Evolutionary conservation across 176 grass and related monocot genomes (phyloP).

Genomic region (Rhynchospora tenuis): DNA sequence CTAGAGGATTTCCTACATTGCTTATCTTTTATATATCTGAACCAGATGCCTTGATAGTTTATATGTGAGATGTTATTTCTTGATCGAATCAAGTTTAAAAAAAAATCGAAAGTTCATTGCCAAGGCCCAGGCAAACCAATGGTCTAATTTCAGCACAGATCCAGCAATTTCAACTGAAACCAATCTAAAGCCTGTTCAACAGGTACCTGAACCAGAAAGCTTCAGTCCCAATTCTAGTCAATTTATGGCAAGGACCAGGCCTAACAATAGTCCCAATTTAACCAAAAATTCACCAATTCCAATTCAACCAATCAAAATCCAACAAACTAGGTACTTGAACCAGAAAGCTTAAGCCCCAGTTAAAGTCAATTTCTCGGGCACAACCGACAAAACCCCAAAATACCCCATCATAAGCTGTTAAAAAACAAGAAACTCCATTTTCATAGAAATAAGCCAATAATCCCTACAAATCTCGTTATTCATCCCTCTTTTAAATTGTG

Average conservation of each 20-base stretch:
- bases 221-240: not conserved
- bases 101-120: not conserved
- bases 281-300: not conserved
- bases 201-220: not conserved
- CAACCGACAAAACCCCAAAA: not conserved
- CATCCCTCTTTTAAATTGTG: not conserved
- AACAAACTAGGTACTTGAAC: not conserved
- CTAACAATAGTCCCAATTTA: not conserved
- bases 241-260: not conserved
- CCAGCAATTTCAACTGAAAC: not conserved
- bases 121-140: not conserved
- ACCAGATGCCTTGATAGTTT: too few relatives aligned
- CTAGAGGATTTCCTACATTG: not conserved
- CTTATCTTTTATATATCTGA: too few relatives aligned
- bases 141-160: not conserved
- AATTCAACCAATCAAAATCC: not conserved
- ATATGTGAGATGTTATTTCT: not conserved
- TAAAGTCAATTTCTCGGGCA: not conserved
- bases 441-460: not conserved
- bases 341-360: not conserved
- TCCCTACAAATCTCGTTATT: not conserved
- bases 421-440: not conserved
- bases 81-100: not conserved
- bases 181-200: not conserved
- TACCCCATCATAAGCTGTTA: not conserved